Base-by-base conservation (phyloP, 768 basidiomycete species). In the Boletus reticulatus region DNA sequence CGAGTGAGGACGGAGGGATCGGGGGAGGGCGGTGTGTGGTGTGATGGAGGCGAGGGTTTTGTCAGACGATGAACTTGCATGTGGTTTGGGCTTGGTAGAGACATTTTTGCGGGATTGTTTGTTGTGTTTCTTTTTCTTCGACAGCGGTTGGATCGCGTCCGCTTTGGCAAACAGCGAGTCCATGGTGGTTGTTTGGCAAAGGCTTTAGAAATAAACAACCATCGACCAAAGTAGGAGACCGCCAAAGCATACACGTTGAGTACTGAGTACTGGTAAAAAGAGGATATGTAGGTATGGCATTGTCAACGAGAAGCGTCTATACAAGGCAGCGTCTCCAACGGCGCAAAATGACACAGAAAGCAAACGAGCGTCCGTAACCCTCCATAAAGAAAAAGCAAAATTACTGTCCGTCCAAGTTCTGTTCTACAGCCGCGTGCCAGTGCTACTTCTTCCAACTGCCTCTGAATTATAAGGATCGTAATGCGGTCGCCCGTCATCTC, bases 81-180 rank as follows among this genome's bases (percentile, higher is more conserved):
- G 14, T 9, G 34, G 34, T 14, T 36, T 36, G 13, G 34, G 31
- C 19, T 57, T 71, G 66, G 52, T 46, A 0, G 60, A 14, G 13
- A 14, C 31, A 48, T 49, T 58, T 24, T 53, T 68, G 44, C 4
- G 34, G 49, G 29, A 32, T 38, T 53, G 53, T 42, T 47, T 58
- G 43, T 63, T 52, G 22, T 55, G 45, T 17, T 37, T 51, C 47
- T 76, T 71, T 59, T 75, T 80, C 62, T 80, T 84, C 11, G 67
- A 68, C 12, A 78, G 49, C 37, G 84, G 78, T 54, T 73, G 70
- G 39, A 85, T 72, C 9, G 84, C 79, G 56, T 88, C 76, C 44
- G 86, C 88, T 61, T 84, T 84, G 17, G 88, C 83, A 57, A 92
- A 78, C 14, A 93, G 80, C 12, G 85, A 73, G 63, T 92, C 88